Percentiles rank a stretch among this genome's conserved stretches.
These are phyloP conservation scores for Aspergillus persii DNA, from an alignment of 2,329 filamentous ascomycete genomes.

Conservation along the genomic window DNA sequence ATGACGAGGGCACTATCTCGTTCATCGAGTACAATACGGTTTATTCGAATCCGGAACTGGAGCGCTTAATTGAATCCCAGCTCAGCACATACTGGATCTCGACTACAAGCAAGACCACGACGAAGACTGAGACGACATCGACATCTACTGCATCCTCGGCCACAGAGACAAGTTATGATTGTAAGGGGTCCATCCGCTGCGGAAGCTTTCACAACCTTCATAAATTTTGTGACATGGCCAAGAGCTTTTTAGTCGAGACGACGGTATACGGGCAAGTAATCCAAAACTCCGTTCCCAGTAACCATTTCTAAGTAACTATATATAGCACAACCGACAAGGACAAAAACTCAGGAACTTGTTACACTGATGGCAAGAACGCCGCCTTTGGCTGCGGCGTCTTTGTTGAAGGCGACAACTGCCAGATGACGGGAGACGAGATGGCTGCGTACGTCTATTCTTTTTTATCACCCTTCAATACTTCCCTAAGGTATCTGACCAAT, in stretches of 20 bases:
- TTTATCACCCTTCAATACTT: not conserved
- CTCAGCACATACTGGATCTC: not conserved
- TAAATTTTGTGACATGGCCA: constrained; percentile 10
- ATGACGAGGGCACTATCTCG: constrained; percentile 5
- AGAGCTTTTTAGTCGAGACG: not conserved
- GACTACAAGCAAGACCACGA: constrained; percentile 1
- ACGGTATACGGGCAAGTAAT: constrained; percentile 6
- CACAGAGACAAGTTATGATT: not conserved
- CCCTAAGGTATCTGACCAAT: not conserved
- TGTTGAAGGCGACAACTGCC: constrained; percentile 6
- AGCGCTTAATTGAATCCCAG: not conserved
- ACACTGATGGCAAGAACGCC: constrained; percentile 8
- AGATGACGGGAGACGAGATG: not conserved
- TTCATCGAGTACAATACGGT: not conserved
- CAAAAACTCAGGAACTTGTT: constrained; percentile 4
- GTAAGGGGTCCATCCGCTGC: not conserved
- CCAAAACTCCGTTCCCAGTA: not conserved
- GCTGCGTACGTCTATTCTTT: not conserved
- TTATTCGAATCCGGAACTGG: no score
- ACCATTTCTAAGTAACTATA: no score
- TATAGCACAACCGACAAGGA: not conserved
- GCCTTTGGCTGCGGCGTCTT: constrained; percentile 13
- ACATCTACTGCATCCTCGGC: not conserved
- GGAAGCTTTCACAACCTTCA: not conserved
- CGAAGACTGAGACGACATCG: not conserved